Evolutionary conservation across 306 rosid species (phyloP).

Genomic region (Geum urbanum): DNA sequence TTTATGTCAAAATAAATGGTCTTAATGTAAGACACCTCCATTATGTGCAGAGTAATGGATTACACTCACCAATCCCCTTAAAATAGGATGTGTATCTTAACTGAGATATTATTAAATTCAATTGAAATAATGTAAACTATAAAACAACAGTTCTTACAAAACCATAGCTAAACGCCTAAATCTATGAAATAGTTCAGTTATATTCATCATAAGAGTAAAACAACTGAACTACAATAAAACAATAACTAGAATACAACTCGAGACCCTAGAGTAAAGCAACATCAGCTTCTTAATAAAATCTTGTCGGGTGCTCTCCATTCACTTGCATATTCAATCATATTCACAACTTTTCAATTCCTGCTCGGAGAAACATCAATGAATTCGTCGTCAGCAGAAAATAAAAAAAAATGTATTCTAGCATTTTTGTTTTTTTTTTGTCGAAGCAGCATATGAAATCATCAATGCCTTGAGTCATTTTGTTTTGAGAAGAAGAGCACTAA

Average conservation of each 20-base stretch:
- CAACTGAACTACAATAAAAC: neutral
- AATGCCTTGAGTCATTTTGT: no score
- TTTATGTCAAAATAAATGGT: neutral
- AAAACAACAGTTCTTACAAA: no score
- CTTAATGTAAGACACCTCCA: neutral
- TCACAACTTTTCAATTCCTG: slow-evolving; percentile 3
- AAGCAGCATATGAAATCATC: no score
- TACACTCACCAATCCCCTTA: neutral
- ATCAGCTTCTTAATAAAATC: neutral
- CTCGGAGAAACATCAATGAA: neutral
- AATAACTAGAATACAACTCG: neutral
- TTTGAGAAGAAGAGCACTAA: no score
- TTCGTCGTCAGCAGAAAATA: neutral
- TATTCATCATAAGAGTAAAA: neutral
- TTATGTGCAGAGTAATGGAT: neutral
- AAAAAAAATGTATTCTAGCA: neutral
- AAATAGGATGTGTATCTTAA: neutral
- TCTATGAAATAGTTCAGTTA: no score
- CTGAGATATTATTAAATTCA: no score
- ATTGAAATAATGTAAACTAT: no score
- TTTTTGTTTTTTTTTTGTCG: no score
- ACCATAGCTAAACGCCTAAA: no score
- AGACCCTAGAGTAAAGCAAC: neutral
- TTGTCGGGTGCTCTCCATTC: neutral
- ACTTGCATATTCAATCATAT: slow-evolving; percentile 12